Evolutionary conservation across 495 filamentous ascomycete genomes (phyloP), one percentile per base, ranked within the genome.

Genomic region (Penicillium turbatum): DNA sequence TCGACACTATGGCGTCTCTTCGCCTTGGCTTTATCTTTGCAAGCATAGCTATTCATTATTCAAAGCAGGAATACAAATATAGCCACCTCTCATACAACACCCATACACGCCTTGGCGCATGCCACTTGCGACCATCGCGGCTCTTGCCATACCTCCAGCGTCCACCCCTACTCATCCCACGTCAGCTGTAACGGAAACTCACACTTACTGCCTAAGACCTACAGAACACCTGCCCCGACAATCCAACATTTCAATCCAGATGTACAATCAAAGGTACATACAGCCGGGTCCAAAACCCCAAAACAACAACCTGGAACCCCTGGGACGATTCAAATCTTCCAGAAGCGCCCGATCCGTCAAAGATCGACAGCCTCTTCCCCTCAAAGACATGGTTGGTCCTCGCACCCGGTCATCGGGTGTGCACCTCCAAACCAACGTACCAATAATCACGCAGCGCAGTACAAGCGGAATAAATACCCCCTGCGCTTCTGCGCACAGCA

Each of bases 321-420:
- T 36, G 13, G 37, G 15, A 29, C 15, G 13, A 31, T 42, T 12
- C 37, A 43, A 35, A 29, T 51, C 29, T 51, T 51, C 49, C 35
- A 19, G 49, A 42, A 51, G 39, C 31, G 34, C 34, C 29, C 29
- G 31, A 16, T 37, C 27, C 27, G 27, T n/a, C 24, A 8, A 17
- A 32, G 36, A 50, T 40, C 26, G 32, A 21, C 26, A 21, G 5
- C 34, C 26, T 32, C 29, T 21, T 4, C n/a, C 29, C 43, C 17
- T 34, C 15, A 3, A 9, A 16, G 27, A 49, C 17, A 26, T 34
- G 47, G 47, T 38, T 37, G 32, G 46, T 7, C 21, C 7, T 48
- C 24, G 24, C 21, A 7, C 32, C 39, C 26, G 19, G 30, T 43
- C 49, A 43, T 51, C 49, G 49, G 48, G 27, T 42, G 24, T 39